These are phyloP conservation scores for Dicorynia guianensis DNA, from an alignment of 306 rosid genomes.

Conservation along the genomic window DNA sequence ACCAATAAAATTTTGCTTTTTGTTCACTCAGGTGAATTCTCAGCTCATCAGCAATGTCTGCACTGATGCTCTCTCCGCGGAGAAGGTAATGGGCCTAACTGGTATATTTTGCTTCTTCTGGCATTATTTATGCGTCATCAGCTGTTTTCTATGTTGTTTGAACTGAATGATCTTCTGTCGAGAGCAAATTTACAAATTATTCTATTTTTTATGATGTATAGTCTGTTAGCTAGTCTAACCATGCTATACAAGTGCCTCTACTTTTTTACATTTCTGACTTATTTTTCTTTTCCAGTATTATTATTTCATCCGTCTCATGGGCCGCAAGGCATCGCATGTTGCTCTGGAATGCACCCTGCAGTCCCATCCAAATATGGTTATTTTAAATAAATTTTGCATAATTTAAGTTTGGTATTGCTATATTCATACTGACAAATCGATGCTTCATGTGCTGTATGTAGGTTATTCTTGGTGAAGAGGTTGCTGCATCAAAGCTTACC, in stretches of 20 bases:
- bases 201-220: too few relatives aligned
- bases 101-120: not conserved
- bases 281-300: constrained; percentile 69
- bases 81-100: constrained; percentile 68
- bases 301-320: constrained; percentile 97
- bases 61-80: constrained; percentile 97
- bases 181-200: not conserved
- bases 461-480: constrained; percentile 99
- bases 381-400: constrained; percentile 35
- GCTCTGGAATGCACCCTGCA: constrained; percentile 98
- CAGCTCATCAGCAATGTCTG: constrained; percentile 98
- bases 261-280: constrained; percentile 27
- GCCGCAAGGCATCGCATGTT: constrained; percentile 96
- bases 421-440: constrained; percentile 24
- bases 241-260: not conserved
- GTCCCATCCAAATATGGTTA: constrained; percentile 95
- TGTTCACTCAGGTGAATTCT: constrained; percentile 85
- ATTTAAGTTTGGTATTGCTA: constrained; percentile 10
- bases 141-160: too few relatives aligned
- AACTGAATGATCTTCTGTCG: too few relatives aligned
- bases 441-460: constrained; percentile 42
- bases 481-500: constrained; percentile 94
- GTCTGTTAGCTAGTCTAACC: not conserved
- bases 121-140: not conserved
- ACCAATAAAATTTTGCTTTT: constrained; percentile 15